These are phyloP conservation scores for Pythium pectinolyticum DNA, from an alignment of 352 stramenopile species.

Conservation along the genomic window DNA sequence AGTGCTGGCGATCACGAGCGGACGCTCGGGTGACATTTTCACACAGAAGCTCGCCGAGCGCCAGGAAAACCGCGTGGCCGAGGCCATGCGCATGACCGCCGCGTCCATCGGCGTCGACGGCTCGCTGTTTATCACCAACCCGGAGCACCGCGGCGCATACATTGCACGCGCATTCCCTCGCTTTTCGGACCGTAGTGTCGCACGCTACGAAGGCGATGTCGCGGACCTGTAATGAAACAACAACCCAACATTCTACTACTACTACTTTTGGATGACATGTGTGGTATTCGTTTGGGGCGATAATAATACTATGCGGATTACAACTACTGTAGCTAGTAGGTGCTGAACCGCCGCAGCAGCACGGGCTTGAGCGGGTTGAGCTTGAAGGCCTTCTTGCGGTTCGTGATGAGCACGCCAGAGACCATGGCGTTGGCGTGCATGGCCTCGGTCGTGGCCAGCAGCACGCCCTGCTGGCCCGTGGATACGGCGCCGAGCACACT, in stretches of 20 bases:
- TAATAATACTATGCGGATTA: constrained; percentile 9
- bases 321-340: constrained; percentile 41
- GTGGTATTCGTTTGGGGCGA: not conserved
- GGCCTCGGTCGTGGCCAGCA: constrained; percentile 51
- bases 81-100: constrained; percentile 95
- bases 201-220: constrained; percentile 82
- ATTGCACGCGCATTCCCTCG: constrained; percentile 93
- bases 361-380: constrained; percentile 54
- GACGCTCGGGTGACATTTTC: constrained; percentile 98
- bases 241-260: too few relatives aligned
- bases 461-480: constrained; percentile 71
- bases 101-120: constrained; percentile 91
- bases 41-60: constrained; percentile 92
- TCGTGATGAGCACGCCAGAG: constrained; percentile 75
- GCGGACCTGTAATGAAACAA: constrained; percentile 55
- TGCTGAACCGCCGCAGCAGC: constrained; percentile 53
- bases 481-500: constrained; percentile 62
- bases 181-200: constrained; percentile 87
- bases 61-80: constrained; percentile 91
- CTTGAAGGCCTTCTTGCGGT: constrained; percentile 68
- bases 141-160: constrained; percentile 94
- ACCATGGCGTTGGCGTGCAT: constrained; percentile 83
- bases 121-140: constrained; percentile 97
- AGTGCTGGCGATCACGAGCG: constrained; percentile 97
- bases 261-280: constrained; percentile 19